phyloP scores from a whole-genome alignment of 2,329 filamentous ascomycete species.

The Beauveria varroae region DNA sequence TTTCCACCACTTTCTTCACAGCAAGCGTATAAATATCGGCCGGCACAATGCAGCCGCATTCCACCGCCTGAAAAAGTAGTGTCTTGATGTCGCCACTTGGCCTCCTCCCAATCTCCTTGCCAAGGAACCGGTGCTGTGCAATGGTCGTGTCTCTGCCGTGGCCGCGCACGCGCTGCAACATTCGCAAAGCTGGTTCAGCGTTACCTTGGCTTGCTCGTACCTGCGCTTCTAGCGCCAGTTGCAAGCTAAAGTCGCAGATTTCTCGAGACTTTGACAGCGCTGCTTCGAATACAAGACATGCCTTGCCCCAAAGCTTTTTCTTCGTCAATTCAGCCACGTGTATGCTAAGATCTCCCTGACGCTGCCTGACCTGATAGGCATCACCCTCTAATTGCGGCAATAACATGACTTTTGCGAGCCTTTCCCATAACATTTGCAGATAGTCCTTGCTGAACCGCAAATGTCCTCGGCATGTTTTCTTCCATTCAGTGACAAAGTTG shows the following conservation, averaged over 20 bases:
- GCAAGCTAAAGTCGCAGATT: neutral
- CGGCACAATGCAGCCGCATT: slow-evolving; percentile 23
- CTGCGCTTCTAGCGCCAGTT: neutral
- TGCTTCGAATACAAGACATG: neutral
- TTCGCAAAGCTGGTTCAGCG: neutral
- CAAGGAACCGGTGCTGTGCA: neutral
- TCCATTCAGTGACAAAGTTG: slow-evolving; percentile 21
- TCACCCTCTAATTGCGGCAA: neutral
- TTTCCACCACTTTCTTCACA: slow-evolving; percentile 22
- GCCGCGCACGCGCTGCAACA: neutral
- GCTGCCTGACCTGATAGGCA: neutral
- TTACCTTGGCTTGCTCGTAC: neutral
- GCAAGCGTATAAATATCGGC: slow-evolving; percentile 31
- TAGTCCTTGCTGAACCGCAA: slow-evolving; percentile 3
- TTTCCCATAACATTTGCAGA: neutral
- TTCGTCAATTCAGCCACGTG: neutral
- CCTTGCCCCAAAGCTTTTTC: neutral
- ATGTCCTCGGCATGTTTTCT: slow-evolving; percentile 1
- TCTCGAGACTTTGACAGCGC: neutral
- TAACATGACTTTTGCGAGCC: neutral
- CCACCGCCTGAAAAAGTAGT: neutral
- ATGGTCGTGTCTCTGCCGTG: neutral
- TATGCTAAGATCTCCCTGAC: neutral
- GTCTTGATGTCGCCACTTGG: neutral
- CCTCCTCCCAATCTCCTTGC: neutral